These are phyloP conservation scores for Termitomyces heimii DNA, from an alignment of 768 basidiomycete species.

Conservation along the genomic window DNA sequence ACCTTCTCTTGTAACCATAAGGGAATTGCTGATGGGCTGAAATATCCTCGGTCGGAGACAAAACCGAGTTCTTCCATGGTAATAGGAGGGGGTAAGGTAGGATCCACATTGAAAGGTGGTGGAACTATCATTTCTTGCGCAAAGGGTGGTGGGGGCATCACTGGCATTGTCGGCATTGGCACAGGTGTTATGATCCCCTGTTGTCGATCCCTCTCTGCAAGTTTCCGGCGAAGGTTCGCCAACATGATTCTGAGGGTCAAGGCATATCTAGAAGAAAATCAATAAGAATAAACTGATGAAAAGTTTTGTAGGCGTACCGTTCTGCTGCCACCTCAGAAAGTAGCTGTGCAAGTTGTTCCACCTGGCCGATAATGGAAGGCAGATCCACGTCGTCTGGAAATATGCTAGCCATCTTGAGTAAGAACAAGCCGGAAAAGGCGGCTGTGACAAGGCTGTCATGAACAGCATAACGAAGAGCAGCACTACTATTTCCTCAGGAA, in stretches of 20 bases:
- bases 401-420: constrained; percentile 91
- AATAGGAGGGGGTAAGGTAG: constrained; percentile 53
- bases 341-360: constrained; percentile 86
- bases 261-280: constrained; percentile 61
- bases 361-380: constrained; percentile 69
- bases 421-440: constrained; percentile 86
- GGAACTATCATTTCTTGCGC: constrained; percentile 58
- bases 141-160: constrained; percentile 45
- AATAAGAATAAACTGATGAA: background rate
- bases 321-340: constrained; percentile 93
- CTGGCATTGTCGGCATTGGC: constrained; percentile 21
- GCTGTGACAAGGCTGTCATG: constrained; percentile 91
- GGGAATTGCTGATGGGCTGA: constrained; percentile 82
- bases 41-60: constrained; percentile 53
- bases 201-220: constrained; percentile 39
- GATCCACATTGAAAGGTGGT: constrained; percentile 46
- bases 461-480: constrained; percentile 87
- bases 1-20: constrained; percentile 91
- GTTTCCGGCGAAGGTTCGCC: constrained; percentile 83
- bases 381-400: constrained; percentile 85
- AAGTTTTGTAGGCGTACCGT: constrained; percentile 39
- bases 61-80: constrained; percentile 86
- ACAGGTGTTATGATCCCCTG: constrained; percentile 26
- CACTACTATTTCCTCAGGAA: constrained; percentile 34
- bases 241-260: constrained; percentile 91